Base-by-base conservation (phyloP, 805 yeast genomes). In the Candida nonsorbophila region DNA sequence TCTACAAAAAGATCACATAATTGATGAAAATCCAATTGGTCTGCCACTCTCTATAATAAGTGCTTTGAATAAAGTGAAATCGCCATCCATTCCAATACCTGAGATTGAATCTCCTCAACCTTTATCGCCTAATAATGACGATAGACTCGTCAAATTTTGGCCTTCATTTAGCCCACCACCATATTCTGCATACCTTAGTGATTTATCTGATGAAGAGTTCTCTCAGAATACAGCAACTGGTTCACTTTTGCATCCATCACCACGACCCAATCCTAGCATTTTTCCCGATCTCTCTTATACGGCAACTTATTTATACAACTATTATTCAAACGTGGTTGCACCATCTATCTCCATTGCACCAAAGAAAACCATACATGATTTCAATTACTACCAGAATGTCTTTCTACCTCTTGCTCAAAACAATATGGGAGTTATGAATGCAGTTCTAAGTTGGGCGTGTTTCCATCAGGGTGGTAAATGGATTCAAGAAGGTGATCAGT, bases 361-460 rank as follows among this genome's bases (percentile, higher is more conserved):
- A 1, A 34, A 32, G 12, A 30, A 27, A 25, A 53, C 61, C 9
- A 63, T 58, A 27, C 52, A 55, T 23, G 66, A 58, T 17, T 70
- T 73, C 16, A 74, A 73, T 38, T 64, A 68, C 38, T 73, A 66
- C 44, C 66, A 69, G 37, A 63, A 64, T 20, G 69, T 74, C 12
- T 72, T 73, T 40, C 41, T 73, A 25, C 80, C 80, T 2, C 58
- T 74, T 53, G 79, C 79, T 0, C 73, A 71, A 27, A 45, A 54
- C 33, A 75, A 74, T 40, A 45, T 49, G 19, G 74, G 77, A 4
- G 74, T 73, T 2, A 42, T 74, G 24, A 68, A 69, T 43, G 72
- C 73, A 4, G 58, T 74, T 7, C 40, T 74, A 27, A 76, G 76
- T 2, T 73, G 79, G 78, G 59, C 76, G 13, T 74, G 74, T 3